A percentile compares a stretch with the other conserved stretches of the same genome.
These are phyloP conservation scores for Solanum peruvianum DNA, from an alignment of 257 asterid species.

Conservation along the genomic window DNA sequence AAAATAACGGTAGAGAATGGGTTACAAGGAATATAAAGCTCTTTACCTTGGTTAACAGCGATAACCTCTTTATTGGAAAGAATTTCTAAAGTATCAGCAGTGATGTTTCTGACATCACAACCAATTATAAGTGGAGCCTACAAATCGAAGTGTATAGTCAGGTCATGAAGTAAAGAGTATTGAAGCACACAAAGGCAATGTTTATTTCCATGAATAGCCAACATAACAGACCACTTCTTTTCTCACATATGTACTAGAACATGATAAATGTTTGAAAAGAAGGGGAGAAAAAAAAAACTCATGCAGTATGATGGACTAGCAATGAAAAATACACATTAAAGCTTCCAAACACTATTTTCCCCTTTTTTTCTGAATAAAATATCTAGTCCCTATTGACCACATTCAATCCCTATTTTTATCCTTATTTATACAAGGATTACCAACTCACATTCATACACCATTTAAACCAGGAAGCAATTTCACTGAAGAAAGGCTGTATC, in stretches of 20 bases:
- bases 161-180: not conserved
- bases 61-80: conserved; percentile 76
- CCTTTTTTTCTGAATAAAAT: not conserved
- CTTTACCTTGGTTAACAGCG: conserved; percentile 78
- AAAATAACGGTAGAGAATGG: not conserved
- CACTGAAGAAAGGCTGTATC: not conserved
- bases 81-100: conserved; percentile 60
- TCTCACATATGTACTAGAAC: not conserved
- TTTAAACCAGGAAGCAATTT: not conserved
- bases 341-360: not conserved
- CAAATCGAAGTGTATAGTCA: not conserved
- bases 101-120: conserved; percentile 86
- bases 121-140: conserved; percentile 92
- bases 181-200: not conserved
- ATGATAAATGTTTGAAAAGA: not conserved
- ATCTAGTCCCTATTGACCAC: not conserved
- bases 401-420: not conserved
- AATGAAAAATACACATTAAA: not conserved
- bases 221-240: not conserved
- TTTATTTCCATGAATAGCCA: not conserved
- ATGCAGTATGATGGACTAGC: not conserved
- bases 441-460: not conserved
- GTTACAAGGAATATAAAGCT: not conserved
- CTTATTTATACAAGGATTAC: not conserved
- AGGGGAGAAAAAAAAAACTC: not conserved